These are phyloP conservation scores for Monascus ruber DNA, from an alignment of 2,329 filamentous ascomycete genomes.

Conservation along the genomic window DNA sequence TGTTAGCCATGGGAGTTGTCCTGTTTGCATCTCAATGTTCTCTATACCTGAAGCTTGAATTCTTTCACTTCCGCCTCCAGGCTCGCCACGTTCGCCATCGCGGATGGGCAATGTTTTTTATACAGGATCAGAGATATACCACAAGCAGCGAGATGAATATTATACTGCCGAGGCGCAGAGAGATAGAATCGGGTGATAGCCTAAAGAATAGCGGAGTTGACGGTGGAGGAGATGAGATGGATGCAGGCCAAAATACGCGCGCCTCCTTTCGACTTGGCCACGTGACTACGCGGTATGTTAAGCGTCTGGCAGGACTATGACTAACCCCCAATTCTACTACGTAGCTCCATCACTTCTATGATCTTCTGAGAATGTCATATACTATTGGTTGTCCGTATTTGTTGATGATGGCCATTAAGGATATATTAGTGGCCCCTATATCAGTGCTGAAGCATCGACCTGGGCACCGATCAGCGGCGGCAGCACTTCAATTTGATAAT, in stretches of 20 bases:
- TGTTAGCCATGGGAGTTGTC: slow-evolving; percentile 3
- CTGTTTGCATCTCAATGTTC: not conserved
- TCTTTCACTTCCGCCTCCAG: slow-evolving; percentile 45
- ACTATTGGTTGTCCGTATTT: too few relatives aligned
- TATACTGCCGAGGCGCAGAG: not conserved
- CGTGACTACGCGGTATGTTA: too few relatives aligned
- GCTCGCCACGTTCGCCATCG: slow-evolving; percentile 33
- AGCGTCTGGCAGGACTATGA: too few relatives aligned
- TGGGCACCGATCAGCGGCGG: slow-evolving; percentile 1
- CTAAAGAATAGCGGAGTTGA: not conserved
- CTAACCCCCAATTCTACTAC: too few relatives aligned
- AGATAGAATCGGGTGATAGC: not conserved
- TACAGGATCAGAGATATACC: not conserved
- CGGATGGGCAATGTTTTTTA: slow-evolving; percentile 1
- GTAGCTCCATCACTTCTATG: too few relatives aligned
- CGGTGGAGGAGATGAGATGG: too few relatives aligned
- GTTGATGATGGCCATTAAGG: too few relatives aligned
- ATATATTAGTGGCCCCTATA: too few relatives aligned
- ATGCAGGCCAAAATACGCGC: too few relatives aligned
- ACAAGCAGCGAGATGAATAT: too few relatives aligned
- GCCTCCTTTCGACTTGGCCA: too few relatives aligned
- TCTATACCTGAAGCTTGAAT: slow-evolving; percentile 46
- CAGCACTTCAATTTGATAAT: slow-evolving; percentile 7
- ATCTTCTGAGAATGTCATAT: too few relatives aligned
- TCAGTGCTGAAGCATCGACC: not conserved